These are phyloP conservation scores for Phytopythium sindhum DNA, from an alignment of 352 stramenopile species.

Conservation along the genomic window DNA sequence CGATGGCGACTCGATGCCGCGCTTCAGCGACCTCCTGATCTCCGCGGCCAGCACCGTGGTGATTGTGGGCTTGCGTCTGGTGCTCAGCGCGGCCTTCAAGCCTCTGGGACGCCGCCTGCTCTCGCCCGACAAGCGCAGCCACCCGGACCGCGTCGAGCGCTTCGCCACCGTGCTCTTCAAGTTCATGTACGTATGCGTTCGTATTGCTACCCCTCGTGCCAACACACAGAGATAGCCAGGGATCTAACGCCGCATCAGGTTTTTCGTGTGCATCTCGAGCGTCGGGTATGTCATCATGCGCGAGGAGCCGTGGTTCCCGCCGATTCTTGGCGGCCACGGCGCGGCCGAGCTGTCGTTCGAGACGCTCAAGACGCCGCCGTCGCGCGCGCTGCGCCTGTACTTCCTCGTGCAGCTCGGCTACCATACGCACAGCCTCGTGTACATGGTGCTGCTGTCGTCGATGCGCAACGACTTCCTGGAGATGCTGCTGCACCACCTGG, in stretches of 20 bases:
- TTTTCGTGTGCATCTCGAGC: slow-evolving; percentile 47
- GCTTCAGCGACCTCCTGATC: slow-evolving; percentile 38
- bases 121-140: slow-evolving; percentile 44
- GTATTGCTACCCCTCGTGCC: too few species aligned
- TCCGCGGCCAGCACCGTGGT: slow-evolving; percentile 24
- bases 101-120: slow-evolving; percentile 46
- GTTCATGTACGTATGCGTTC: slow-evolving; percentile 32
- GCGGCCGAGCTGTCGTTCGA: slow-evolving; percentile 29
- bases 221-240: too few species aligned
- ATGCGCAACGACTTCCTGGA: slow-evolving; percentile 60
- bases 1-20: slow-evolving; percentile 31
- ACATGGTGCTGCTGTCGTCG: slow-evolving; percentile 52
- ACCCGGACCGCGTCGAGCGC: slow-evolving; percentile 53
- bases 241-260: slow-evolving; percentile 20
- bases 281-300: slow-evolving; percentile 37
- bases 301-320: slow-evolving; percentile 42
- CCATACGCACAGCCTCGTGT: slow-evolving; percentile 48
- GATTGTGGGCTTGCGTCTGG: slow-evolving; percentile 41
- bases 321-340: slow-evolving; percentile 31
- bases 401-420: slow-evolving; percentile 58
- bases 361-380: slow-evolving; percentile 29
- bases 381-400: slow-evolving; percentile 35
- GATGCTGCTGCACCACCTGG: slow-evolving; percentile 55
- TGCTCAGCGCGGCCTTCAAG: slow-evolving; percentile 30
- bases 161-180: slow-evolving; percentile 77